Base-by-base conservation (phyloP, 2,329 filamentous ascomycete genomes). In the Phyllosticta citriasiana region DNA sequence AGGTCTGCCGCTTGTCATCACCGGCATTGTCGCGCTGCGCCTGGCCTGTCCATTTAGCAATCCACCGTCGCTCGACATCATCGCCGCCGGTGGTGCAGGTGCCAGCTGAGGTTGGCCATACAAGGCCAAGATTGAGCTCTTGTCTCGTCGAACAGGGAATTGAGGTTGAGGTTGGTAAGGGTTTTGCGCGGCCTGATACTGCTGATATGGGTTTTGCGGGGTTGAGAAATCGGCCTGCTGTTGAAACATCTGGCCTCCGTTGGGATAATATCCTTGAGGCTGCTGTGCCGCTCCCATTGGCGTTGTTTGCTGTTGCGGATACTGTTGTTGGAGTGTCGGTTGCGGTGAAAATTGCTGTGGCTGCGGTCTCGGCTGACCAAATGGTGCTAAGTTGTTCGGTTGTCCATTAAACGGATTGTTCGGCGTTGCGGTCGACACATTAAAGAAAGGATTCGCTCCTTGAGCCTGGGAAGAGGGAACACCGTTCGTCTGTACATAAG, bases 71-170 rank as follows among this genome's bases (percentile, higher is more conserved):
- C 67, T 64, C 5, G 66, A 64, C 55, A 67, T 69, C 55, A 70
- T 65, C 22, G 73, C 65, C 30, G 74, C 68, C 19, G 74, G 65
- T 27, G 75, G 69, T 30, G 77, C 73, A 3, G 80, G 78, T 1
- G 79, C 75, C 35, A 80, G 72, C 57, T 84, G 80, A 7, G 82
- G 79, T 50, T 86, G 82, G 69, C 83, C 85, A 73, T 89, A 93
- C 10, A 94, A 74, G 5, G 89, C 87, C 72, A 93, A 78, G 63
- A 94, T 93, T 4, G 87, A 87, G 2, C 83, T 84, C 65, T 88
- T 92, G 67, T 91, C 84, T 30, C 85, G 80, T 33, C 82, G 69
- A 60, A 74, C 67, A 16, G 71, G 70, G 59, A 74, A 74, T 26
- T 65, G 67, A 57, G 63, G 70, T 54, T 71, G 72, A 33, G 70